Percentiles rank a stretch among this genome's conserved stretches.
Evolutionary conservation across 352 stramenopile genomes (phyloP).

Genomic region (Pythium dissimile): DNA sequence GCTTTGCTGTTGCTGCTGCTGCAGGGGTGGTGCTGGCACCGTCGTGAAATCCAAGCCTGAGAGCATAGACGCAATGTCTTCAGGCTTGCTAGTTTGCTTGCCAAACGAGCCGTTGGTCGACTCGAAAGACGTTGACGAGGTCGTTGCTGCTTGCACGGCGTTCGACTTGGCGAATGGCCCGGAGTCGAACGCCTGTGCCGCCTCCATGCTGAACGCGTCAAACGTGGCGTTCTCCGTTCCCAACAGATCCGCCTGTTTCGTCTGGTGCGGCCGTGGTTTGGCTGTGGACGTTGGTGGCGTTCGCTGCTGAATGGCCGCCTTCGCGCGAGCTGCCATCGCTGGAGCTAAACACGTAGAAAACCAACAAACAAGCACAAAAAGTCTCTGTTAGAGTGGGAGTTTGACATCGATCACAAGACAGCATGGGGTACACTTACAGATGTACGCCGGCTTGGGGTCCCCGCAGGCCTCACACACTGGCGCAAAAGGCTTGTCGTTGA

Average conservation of each 20-base stretch:
- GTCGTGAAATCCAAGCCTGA: constrained; percentile 71
- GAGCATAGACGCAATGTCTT: constrained; percentile 78
- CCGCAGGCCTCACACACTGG: constrained; percentile 75
- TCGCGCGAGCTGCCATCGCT: constrained; percentile 45
- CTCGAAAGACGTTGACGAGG: constrained; percentile 2
- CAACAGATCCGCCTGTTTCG: constrained; percentile 14
- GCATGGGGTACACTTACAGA: constrained; percentile 34
- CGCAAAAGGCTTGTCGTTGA: constrained; percentile 74
- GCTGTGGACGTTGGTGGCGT: not conserved
- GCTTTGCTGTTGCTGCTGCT: not conserved
- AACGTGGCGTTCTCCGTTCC: constrained; percentile 16
- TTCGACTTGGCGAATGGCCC: constrained; percentile 15
- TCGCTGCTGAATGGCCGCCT: constrained; percentile 34
- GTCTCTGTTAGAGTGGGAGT: too few relatives aligned
- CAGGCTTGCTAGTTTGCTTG: constrained; percentile 13
- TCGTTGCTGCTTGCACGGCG: constrained; percentile 7
- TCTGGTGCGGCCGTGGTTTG: constrained; percentile 6
- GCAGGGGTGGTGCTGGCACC: constrained; percentile 22
- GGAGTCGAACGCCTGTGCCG: constrained; percentile 10
- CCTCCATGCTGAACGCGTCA: constrained; percentile 19
- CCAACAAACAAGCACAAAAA: not conserved
- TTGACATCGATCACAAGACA: not conserved
- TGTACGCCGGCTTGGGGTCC: constrained; percentile 53
- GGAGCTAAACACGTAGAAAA: constrained; percentile 25
- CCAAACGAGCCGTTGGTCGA: constrained; percentile 1